Evolutionary conservation across 805 yeast genomes (phyloP).

Genomic region (Schwanniomyces vanrijiae): DNA sequence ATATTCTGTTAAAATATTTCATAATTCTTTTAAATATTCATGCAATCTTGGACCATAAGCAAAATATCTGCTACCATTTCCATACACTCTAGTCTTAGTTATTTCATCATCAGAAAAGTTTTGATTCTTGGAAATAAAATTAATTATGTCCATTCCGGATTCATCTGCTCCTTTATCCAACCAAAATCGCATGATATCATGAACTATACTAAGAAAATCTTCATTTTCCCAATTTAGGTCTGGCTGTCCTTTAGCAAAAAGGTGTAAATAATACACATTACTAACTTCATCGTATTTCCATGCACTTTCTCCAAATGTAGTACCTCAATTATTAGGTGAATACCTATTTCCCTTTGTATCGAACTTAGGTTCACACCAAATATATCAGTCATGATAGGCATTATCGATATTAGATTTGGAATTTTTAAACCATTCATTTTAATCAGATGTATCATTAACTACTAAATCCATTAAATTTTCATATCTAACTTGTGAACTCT

Average conservation of each 20-base stretch:
- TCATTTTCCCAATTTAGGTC: constrained; percentile 63
- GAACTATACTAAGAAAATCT: constrained; percentile 39
- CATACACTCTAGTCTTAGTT: too few species aligned
- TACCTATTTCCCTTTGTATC: constrained; percentile 48
- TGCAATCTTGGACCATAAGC: constrained; percentile 58
- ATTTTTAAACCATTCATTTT: constrained; percentile 60
- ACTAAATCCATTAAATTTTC: constrained; percentile 57
- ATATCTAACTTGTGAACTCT: constrained; percentile 50
- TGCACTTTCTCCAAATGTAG: constrained; percentile 53
- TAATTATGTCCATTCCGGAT: constrained; percentile 58
- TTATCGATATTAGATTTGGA: constrained; percentile 49
- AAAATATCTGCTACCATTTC: too few species aligned
- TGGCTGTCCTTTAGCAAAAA: constrained; percentile 56
- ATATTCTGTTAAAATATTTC: not conserved
- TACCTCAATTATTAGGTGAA: constrained; percentile 59
- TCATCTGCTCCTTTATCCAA: constrained; percentile 57
- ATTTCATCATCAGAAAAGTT: constrained; percentile 42
- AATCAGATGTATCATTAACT: constrained; percentile 56
- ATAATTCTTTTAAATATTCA: constrained; percentile 29
- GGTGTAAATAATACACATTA: constrained; percentile 53
- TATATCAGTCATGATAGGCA: constrained; percentile 62
- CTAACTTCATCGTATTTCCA: constrained; percentile 58
- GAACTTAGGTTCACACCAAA: constrained; percentile 53
- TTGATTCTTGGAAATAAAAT: constrained; percentile 49
- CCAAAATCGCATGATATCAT: constrained; percentile 53